phyloP scores from a whole-genome alignment of 495 filamentous ascomycete genomes.

The Jackrogersella minutella region DNA sequence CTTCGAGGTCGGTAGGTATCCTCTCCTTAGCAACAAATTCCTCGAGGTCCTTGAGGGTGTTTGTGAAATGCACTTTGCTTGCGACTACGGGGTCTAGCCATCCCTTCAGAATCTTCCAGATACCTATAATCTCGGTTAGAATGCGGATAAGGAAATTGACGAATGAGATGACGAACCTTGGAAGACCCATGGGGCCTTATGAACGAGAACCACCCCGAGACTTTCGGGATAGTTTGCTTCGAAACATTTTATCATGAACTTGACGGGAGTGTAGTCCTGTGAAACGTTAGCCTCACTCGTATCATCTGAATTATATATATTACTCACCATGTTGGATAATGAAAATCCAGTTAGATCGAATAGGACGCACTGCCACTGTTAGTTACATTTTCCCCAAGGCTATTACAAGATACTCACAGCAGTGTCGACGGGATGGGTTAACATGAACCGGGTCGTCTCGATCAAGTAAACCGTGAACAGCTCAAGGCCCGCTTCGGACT shows the following conservation, averaged over 20 bases:
- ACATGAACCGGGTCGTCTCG: slow-evolving; percentile 86
- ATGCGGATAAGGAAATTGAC: slow-evolving; percentile 5
- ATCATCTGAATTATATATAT: background rate
- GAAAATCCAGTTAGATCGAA: slow-evolving; percentile 97
- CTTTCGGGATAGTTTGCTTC: slow-evolving; percentile 98
- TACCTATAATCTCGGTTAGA: slow-evolving; percentile 54
- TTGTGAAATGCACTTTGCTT: slow-evolving; percentile 93
- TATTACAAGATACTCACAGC: slow-evolving; percentile 68
- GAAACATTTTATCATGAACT: slow-evolving; percentile 99
- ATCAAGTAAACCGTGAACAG: slow-evolving; percentile 93
- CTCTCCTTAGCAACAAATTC: slow-evolving; percentile 74
- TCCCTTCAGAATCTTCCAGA: slow-evolving; percentile 89
- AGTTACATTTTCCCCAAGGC: slow-evolving; percentile 1
- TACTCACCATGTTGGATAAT: slow-evolving; percentile 87
- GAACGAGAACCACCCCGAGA: slow-evolving; percentile 90
- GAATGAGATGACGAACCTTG: slow-evolving; percentile 63
- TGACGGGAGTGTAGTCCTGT: slow-evolving; percentile 93
- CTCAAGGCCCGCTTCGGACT: slow-evolving; percentile 81
- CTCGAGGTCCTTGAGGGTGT: slow-evolving; percentile 78
- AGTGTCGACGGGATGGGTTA: slow-evolving; percentile 84
- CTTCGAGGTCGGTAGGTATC: slow-evolving; percentile 82
- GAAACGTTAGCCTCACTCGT: slow-evolving; percentile 27
- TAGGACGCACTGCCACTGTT: slow-evolving; percentile 65
- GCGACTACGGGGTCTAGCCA: slow-evolving; percentile 99
- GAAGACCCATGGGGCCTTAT: slow-evolving; percentile 97